Evolutionary conservation across 2,329 filamentous ascomycete genomes (phyloP).

Genomic region (Fusarium sp.): DNA sequence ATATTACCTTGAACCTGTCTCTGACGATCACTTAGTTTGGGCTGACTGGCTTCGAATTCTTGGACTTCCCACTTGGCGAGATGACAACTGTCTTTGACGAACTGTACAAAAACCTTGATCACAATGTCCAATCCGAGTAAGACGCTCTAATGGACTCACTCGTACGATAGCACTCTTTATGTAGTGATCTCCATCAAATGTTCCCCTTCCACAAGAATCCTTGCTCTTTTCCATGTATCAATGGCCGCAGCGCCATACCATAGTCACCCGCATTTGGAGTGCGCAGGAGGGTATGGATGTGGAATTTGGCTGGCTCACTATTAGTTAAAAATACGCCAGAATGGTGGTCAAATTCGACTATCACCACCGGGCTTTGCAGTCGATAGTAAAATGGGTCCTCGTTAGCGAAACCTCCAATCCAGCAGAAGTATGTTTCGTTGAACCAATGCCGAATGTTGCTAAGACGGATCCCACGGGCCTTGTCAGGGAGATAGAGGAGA

Average conservation of each 20-base stretch:
- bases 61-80: slow-evolving; percentile 10
- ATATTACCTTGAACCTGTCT: background rate
- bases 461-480: slow-evolving; percentile 56
- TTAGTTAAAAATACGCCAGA: slow-evolving; percentile 7
- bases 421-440: slow-evolving; percentile 80
- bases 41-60: slow-evolving; percentile 6
- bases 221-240: slow-evolving; percentile 52
- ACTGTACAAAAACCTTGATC: slow-evolving; percentile 8
- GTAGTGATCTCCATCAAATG: background rate
- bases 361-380: slow-evolving; percentile 79
- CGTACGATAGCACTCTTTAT: background rate
- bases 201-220: slow-evolving; percentile 39
- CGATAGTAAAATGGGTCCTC: slow-evolving; percentile 80
- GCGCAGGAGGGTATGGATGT: slow-evolving; percentile 77
- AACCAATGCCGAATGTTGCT: slow-evolving; percentile 60
- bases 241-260: slow-evolving; percentile 64
- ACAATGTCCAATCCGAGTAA: background rate
- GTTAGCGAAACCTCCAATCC: slow-evolving; percentile 74
- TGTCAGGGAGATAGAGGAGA: slow-evolving; percentile 73
- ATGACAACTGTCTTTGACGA: slow-evolving; percentile 17
- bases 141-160: background rate
- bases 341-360: slow-evolving; percentile 75
- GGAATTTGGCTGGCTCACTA: background rate
- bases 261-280: slow-evolving; percentile 84
- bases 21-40: background rate